These are phyloP conservation scores for Xenoacremonium recifei DNA, from an alignment of 2,329 filamentous ascomycete genomes.

Conservation along the genomic window DNA sequence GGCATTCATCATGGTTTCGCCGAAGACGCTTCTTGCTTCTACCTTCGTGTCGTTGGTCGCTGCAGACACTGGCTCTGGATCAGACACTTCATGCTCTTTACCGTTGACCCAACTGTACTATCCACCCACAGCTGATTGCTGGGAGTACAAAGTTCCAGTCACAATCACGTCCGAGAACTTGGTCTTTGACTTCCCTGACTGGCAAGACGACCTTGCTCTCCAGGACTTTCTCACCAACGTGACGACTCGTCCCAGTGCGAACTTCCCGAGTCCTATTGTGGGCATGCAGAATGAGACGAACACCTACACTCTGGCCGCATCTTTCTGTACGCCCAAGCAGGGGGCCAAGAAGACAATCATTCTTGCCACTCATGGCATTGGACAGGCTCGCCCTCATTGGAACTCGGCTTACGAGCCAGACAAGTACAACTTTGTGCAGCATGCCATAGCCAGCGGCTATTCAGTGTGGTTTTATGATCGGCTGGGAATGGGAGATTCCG, in stretches of 20 bases:
- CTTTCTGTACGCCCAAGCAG: conserved; percentile 13
- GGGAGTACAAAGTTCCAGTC: conserved; percentile 17
- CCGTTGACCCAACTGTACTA: conserved; percentile 14
- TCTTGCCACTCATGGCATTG: conserved; percentile 14
- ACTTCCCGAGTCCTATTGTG: conserved; percentile 9
- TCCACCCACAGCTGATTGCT: conserved; percentile 12
- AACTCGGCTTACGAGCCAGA: conserved; percentile 14
- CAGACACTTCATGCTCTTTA: no score
- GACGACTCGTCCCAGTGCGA: conserved; percentile 10
- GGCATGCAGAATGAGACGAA: conserved; percentile 12
- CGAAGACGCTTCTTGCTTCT: no score
- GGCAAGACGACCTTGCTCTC: conserved; percentile 14
- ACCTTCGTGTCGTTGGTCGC: no score
- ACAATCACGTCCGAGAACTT: conserved; percentile 9
- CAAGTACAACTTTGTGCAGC: conserved; percentile 16
- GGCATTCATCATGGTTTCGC: no score
- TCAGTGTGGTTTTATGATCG: conserved; percentile 19
- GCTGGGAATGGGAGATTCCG: conserved; percentile 12
- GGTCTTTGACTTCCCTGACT: conserved; percentile 12
- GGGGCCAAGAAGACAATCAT: conserved; percentile 9
- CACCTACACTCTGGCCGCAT: conserved; percentile 13
- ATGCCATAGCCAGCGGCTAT: conserved; percentile 13
- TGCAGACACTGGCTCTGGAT: no score
- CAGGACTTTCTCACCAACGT: conserved; percentile 13
- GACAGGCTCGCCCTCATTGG: conserved; percentile 16